Evolutionary conservation across 768 basidiomycete genomes (phyloP), one percentile per base, ranked within the genome.

Genomic region (Mycena olivaceomarginata): DNA sequence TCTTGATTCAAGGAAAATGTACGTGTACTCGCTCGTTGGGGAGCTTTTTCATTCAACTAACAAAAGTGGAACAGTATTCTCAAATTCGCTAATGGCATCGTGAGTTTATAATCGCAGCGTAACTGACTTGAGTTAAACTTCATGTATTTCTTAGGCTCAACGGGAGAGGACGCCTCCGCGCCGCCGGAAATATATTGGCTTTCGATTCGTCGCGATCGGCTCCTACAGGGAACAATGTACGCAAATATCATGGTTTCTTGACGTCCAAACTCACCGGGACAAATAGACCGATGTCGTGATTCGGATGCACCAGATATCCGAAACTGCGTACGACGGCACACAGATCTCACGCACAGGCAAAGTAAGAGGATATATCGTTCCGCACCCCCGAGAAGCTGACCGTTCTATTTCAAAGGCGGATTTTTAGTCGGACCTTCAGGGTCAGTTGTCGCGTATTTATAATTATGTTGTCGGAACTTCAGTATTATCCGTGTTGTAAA

Each of bases 1-100:
- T 62, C 39, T 39, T 62, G 60, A 62, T 40, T 37, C 60, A 62
- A 39, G 39, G 37, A 15, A 62, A 62, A 62, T 62, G 60, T 62
- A 40, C n/a, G n/a, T 39, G 31, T 15, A 1, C 60, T 62, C 20
- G 18, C 48, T 51, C 7, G 7, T 16, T 51, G 7, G 16, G 16
- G 13, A 6, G 25, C 15, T 37, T 0, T 11, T 20, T 16, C 11
- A 15, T 13, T n/a, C 39, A 18, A 22, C 53, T 62, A 39, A 62
- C 60, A 62, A 60, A 45, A 45, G 25, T 18, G 20, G 1, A 62
- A 62, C 60, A 62, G 60, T 62, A 40, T 62, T 62, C 60, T 62
- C 60, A 25, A 62, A 62, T n/a, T 62, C 39, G 4, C 39, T 62
- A 16, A 39, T 62, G 37, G 60, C 60, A 40, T 62, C 60, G 60